Evolutionary conservation across 805 yeast genomes (phyloP), one percentile per base, ranked within the genome.

Genomic region (Komagataella phaffii): DNA sequence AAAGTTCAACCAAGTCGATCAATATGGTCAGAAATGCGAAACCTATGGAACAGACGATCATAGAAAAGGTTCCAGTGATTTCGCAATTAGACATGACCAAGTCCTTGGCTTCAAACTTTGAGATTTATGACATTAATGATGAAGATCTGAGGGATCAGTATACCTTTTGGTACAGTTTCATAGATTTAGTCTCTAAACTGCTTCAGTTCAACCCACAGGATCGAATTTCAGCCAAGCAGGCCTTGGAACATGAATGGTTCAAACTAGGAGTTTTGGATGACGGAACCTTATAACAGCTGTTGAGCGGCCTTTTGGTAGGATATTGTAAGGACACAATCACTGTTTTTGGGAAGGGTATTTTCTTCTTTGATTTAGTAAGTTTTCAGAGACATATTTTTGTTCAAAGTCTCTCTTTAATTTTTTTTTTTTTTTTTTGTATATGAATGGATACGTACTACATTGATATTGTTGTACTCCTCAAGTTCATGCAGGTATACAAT

Each of bases 131-230:
- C 44, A 56, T 64, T 7, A 49, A 57, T 8, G 57, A 57, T 21
- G 18, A 66, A 58, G 72, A 81, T 67, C 14, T 30, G 40, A 64
- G 72, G 64, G 85, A 84, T 47, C 79, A 81, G 52, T 84, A 84
- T 62, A 74, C 79, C 47, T 88, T 88, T 65, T 90, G 97, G 96
- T 85, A 78, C 71, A 77, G 76, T 66, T 89, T 89, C 64, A 57
- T 62, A 47, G 82, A 78, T 59, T 66, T 79, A 56, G 64, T 79
- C 49, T 77, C 73, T 49, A 69, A 68, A 53, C 65, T 77, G 53
- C 67, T 79, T 48, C 70, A 68, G 12, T 77, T 74, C 58, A 74
- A 76, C 57, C 82, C 83, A 0, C 62, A 68, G 17, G 70, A 71
- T 54, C 63, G 83, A 56, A 68, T 77, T 43, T 72, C 74, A 3